Conservation (phyloP, 306 rosid genomes). For the Begonia peltatifolia region DNA sequence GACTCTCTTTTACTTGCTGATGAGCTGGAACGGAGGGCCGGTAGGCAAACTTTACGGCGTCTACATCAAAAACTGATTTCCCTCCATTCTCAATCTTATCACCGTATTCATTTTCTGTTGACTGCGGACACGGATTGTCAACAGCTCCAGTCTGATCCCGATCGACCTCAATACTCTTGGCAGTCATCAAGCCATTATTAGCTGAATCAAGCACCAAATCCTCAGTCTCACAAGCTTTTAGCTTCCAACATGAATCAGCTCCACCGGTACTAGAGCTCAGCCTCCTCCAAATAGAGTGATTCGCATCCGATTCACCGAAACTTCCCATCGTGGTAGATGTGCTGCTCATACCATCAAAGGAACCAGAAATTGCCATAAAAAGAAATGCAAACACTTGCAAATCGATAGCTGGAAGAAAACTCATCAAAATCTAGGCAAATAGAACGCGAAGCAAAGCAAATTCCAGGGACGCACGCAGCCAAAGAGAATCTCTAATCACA, state of each 20-base stretch:
- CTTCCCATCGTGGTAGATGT: constrained; percentile 4
- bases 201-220: constrained; percentile 14
- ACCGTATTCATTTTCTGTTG: constrained; percentile 11
- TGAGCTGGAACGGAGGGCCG: constrained; percentile 85
- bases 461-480: background rate
- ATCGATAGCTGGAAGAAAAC: background rate
- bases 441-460: background rate
- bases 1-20: constrained; percentile 62
- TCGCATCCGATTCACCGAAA: constrained; percentile 29
- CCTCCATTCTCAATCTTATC: constrained; percentile 11
- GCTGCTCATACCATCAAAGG: constrained; percentile 19
- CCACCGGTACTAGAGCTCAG: too few species aligned
- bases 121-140: constrained; percentile 6
- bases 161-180: constrained; percentile 15
- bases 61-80: constrained; percentile 3
- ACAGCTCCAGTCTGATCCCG: constrained; percentile 19
- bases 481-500: too few species aligned
- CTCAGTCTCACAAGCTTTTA: constrained; percentile 10
- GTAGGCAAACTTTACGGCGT: constrained; percentile 24
- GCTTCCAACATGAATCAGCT: too few species aligned
- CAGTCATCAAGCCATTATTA: constrained; percentile 15
- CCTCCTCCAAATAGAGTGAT: constrained; percentile 32
- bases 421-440: background rate
- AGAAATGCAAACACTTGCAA: background rate
- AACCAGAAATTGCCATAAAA: constrained; percentile 44